Evolutionary conservation across 2,329 filamentous ascomycete species (phyloP), one percentile per base, ranked within the genome.

Genomic region (Colletotrichum simmondsii): DNA sequence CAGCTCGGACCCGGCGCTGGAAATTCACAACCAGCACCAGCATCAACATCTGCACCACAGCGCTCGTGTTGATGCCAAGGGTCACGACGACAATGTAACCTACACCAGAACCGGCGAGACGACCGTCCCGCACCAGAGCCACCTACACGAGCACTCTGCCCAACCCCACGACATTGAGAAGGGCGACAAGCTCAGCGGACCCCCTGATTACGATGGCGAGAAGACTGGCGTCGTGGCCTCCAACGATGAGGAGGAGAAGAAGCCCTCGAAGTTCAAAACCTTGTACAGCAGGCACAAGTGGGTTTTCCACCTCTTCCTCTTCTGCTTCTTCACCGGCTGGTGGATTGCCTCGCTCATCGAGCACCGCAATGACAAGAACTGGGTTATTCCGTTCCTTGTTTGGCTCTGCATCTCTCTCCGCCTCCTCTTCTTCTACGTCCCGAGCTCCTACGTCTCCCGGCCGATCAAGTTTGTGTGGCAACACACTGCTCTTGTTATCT

Each of bases 371-470:
- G 91, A 95, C 78, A 87, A 87, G 82, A 94, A 94, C 78, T 97
- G 95, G 95, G 83, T 97, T 69, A 90, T 95, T 62, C 95, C 95
- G 0, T 97, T 97, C 83, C 87, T 97, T 63, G 80, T 98, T 59
- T 97, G 92, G 87, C 89, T 97, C 58, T 88, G 86, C 76, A 91
- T 97, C 77, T 90, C 89, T 12, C 85, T 97, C 63, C 92, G 95
- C 42, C 81, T 97, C 61, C 75, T 97, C 79, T 93, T 92, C 80
- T 90, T 94, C 83, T 91, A 94, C 79, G 84, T 96, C 3, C 92
- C 94, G 1, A 90, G 92, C 76, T 88, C 88, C 53, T 85, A 93
- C 76, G 82, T 95, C 75, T 91, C 90, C 73, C 88, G 85, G 73
- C 92, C 93, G 2, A 89, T 94, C 82, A 88, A 89, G 77, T 90